Base-by-base conservation (phyloP, 2,329 filamentous ascomycete genomes). In the Diaporthe amygdali region DNA sequence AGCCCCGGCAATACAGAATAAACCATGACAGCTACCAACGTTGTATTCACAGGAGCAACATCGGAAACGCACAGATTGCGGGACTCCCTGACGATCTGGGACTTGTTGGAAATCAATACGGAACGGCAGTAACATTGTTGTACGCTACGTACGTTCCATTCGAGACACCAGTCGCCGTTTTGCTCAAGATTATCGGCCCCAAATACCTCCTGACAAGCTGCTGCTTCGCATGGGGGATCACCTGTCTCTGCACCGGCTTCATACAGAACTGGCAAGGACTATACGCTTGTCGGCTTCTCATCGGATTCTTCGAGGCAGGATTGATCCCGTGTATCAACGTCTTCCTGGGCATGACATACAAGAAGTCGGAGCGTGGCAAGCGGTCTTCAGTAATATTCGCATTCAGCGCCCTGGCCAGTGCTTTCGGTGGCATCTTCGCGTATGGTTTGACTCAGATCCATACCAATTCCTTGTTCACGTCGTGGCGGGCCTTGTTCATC, bases 341-440 rank as follows among this genome's bases (percentile, higher is more conserved):
- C 27, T 72, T 76, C 17, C 76, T 80, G 3, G 79, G 79, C n/a
- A 80, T 81, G 67, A 75, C 86, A 17, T 84, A 85, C 59, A 76
- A 75, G 54, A 71, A 70, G 55, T 72, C 69, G n/a, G 75, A 76
- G 69, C 73, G 74, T 8, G 75, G 74, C 22, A 73, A 74, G 37
- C 66, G 83, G 34, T 76, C 79, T 17, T 80, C 82, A 44, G 78
- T 84, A 46, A 77, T 85, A 39, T 85, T 83, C 55, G 79, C 79
- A 5, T 81, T 81, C 34, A 83, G 82, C 69, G 80, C 81, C 22
- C 74, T 84, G 15, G 80, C 83, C 41, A 81, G 79, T 34, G 80
- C 81, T 8, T 84, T 84, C 69, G 81, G 81, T 4, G 83, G 83
- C n/a, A 76, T 85, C n/a, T 80, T 85, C 12, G 82, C 82, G 5